Evolutionary conservation across 805 yeast species (phyloP), one percentile per base, ranked within the genome.

Genomic region (Ogataea neopini): DNA sequence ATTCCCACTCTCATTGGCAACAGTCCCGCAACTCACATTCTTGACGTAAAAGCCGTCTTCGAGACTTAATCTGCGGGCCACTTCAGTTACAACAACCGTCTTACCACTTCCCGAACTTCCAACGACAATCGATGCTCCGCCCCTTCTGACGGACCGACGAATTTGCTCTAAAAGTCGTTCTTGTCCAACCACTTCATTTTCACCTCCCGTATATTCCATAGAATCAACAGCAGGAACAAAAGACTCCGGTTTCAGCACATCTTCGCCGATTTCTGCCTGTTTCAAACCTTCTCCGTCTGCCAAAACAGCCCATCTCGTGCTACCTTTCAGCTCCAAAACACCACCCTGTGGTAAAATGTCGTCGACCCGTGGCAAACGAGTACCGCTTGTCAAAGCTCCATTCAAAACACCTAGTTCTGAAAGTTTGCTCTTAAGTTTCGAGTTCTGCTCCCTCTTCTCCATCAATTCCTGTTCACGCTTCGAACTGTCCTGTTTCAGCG

Each of bases 81-180:
- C 60, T 20, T 74, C 68, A 3, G 72, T 64, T 13, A 82, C 59
- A 2, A 85, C 51, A 1, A 80, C 66, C 0, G 94, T 71, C 62
- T 92, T 92, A 0, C 98, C 98, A 51, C 88, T 77, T 0, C 97
- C 97, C 1, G 87, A 71, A 18, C 82, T 67, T 0, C 97, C 98
- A 54, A 81, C 76, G 0, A 91, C 58, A 45, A 89, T 67, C 0
- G 81, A 69, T 1, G 92, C 88, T 6, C 74, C 62, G 14, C 56
- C 56, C 34, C 74, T 64, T 6, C 70, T 58, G 3, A 83, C 56
- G 0, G 74, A 61, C 6, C 71, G 71, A 6, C 66, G 54, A 9
- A 81, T 56, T 3, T 69, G 66, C 0, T 61, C 65, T 9, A 83
- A 54, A 5, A 72, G 57, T 3, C 65, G 57, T 23, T 81, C 83